Evolutionary conservation across 345 rosid genomes (phyloP).

Genomic region (Jatropha curcas): DNA sequence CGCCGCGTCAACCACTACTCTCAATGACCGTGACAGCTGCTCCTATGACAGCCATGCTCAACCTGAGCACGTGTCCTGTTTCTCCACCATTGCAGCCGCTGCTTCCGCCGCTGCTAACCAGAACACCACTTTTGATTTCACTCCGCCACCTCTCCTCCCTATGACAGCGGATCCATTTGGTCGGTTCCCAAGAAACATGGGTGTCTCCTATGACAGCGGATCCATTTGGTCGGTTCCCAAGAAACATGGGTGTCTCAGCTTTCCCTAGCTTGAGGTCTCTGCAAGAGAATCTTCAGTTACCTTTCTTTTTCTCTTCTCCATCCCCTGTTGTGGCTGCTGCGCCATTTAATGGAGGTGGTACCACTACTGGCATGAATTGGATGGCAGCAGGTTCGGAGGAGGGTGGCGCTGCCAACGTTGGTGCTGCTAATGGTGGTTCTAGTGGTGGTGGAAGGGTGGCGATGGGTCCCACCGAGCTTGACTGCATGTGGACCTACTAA

Average conservation of each 20-base stretch:
- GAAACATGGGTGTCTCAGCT: slow-evolving; percentile 35
- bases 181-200: slow-evolving; percentile 32
- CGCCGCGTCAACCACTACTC: slow-evolving; percentile 22
- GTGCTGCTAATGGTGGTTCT: neutral
- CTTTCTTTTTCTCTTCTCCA: slow-evolving; percentile 41
- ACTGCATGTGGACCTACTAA: slow-evolving; percentile 63
- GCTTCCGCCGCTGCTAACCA: slow-evolving; percentile 36
- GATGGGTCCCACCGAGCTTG: slow-evolving; percentile 60
- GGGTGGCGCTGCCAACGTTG: slow-evolving; percentile 15
- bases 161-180: slow-evolving; percentile 4
- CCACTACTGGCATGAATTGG: slow-evolving; percentile 35
- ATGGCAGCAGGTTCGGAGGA: slow-evolving; percentile 28
- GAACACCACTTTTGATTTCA: slow-evolving; percentile 29
- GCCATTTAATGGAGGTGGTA: slow-evolving; percentile 5
- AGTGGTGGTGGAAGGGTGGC: slow-evolving; percentile 39
- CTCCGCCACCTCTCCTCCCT: slow-evolving; percentile 13
- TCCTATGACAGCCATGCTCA: slow-evolving; percentile 53
- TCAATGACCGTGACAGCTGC: slow-evolving; percentile 44
- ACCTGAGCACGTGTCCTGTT: slow-evolving; percentile 99
- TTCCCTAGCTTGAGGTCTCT: slow-evolving; percentile 72
- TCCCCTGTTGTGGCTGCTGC: slow-evolving; percentile 26
- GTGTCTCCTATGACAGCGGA: slow-evolving; percentile 26
- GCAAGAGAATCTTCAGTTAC: slow-evolving; percentile 81
- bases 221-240: slow-evolving; percentile 25
- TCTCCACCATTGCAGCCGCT: slow-evolving; percentile 82